These are phyloP conservation scores for Leccinum solheimii DNA, from an alignment of 1,284 basidiomycete genomes.

Conservation along the genomic window DNA sequence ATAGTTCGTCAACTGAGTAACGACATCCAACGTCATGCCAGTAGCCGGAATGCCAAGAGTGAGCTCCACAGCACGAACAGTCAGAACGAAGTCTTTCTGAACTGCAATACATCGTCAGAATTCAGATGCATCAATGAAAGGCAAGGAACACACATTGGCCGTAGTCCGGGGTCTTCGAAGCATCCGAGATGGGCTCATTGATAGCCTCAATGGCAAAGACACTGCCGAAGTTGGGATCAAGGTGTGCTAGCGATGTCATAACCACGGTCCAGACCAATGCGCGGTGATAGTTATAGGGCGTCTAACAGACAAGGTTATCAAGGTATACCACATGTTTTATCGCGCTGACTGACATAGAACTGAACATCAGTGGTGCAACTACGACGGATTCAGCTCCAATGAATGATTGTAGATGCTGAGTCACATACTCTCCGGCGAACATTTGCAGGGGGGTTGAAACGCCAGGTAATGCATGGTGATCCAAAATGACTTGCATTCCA, in stretches of 20 bases:
- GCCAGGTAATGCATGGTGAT: slow-evolving; percentile 77
- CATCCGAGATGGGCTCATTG: slow-evolving; percentile 76
- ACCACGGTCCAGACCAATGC: slow-evolving; percentile 77
- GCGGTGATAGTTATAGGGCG: slow-evolving; percentile 67
- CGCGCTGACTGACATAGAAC: slow-evolving; percentile 57
- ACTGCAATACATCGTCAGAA: slow-evolving; percentile 41
- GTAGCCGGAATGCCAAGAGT: slow-evolving; percentile 57
- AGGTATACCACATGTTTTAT: background rate
- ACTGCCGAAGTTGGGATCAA: slow-evolving; percentile 62
- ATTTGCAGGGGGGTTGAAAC: slow-evolving; percentile 57
- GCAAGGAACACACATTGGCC: slow-evolving; percentile 53
- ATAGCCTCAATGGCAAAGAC: slow-evolving; percentile 75
- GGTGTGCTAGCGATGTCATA: slow-evolving; percentile 69
- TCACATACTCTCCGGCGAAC: slow-evolving; percentile 63
- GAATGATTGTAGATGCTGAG: slow-evolving; percentile 4
- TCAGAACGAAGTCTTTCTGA: slow-evolving; percentile 68
- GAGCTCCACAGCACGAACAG: slow-evolving; percentile 63
- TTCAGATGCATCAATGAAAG: background rate
- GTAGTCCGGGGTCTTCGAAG: slow-evolving; percentile 60
- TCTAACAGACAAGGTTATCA: slow-evolving; percentile 40
- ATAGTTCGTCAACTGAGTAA: slow-evolving; percentile 41
- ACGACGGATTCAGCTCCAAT: slow-evolving; percentile 9
- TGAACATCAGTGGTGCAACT: slow-evolving; percentile 68
- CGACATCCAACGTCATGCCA: slow-evolving; percentile 39
- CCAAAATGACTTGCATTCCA: slow-evolving; percentile 66